Percentiles rank a stretch among this genome's conserved stretches.
These are phyloP conservation scores for Biscutella laevigata DNA, from an alignment of 441 rosid species.

Conservation along the genomic window DNA sequence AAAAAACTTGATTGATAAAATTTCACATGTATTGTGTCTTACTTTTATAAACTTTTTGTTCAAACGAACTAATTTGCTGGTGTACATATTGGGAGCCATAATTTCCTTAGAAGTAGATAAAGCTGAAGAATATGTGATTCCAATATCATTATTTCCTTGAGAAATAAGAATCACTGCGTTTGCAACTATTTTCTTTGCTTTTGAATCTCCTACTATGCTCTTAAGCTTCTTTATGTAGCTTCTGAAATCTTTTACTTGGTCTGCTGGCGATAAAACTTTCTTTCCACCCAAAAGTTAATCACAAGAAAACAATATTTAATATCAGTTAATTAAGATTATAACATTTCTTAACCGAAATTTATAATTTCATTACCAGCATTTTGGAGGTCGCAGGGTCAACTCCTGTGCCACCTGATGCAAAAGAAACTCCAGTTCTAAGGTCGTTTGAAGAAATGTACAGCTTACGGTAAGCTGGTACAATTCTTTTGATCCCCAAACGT, in stretches of 20 bases:
- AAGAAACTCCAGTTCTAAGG: conserved; percentile 19
- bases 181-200: conserved; percentile 25
- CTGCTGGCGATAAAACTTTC: conserved; percentile 28
- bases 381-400: conserved; percentile 7
- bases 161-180: conserved; percentile 32
- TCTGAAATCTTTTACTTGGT: conserved; percentile 42
- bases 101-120: no score
- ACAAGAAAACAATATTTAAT: no score
- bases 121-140: conserved; percentile 9
- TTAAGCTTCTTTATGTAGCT: conserved; percentile 44
- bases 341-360: no score
- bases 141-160: conserved; percentile 29
- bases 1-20: no score
- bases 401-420: conserved; percentile 27
- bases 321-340: no score
- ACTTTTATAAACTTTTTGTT: conserved; percentile 28
- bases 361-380: no score
- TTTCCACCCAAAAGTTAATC: no score
- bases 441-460: background rate
- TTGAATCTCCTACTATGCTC: conserved; percentile 34
- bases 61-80: conserved; percentile 14
- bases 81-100: background rate
- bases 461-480: conserved; percentile 19
- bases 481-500: conserved; percentile 9
- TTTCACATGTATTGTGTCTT: background rate